Base-by-base conservation (phyloP, 129 eudicot species). In the Rutidosis leptorrhynchoides region DNA sequence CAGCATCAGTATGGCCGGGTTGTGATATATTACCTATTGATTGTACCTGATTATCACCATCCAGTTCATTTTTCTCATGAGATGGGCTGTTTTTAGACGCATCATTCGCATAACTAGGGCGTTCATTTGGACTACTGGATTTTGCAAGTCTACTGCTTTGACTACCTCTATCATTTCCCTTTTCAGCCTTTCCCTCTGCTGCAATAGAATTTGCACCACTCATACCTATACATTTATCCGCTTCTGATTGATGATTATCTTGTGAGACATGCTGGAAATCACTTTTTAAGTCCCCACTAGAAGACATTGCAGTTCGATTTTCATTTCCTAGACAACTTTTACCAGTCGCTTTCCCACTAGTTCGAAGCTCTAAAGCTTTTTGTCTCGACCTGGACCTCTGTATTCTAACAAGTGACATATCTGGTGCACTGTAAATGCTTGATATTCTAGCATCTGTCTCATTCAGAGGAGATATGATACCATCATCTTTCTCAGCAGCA, bases 351-450 rank as follows among this genome's bases (percentile, higher is more conserved):
- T 81, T 88, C 65, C 78, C 87, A 80, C 78, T 80, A 56, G 67
- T 81, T n/a, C 96, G 96, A 28, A 80, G 91, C 84, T 85, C 84
- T 40, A 80, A 77, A 75, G 98, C 98, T 81, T 76, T 88, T 83
- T 92, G 98, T 66, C 98, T 81, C 9, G 98, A 82, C 77, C 65
- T 92, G 62, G 98, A 92, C 77, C 96, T 85, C 66, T 88, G 95
- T 19, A 88, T 75, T 79, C 85, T 81, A 60, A 91, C 91, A 59
- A 85, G 80, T 24, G 96, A 92, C 72, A 23, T 75, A 68, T 85
- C 89, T 46, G 83, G 77, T 19, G 70, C 86, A 70, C 67, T 61
- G 65, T 65, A 80, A 35, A 74, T 75, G 76, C 75, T 73, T 64
- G 77, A 66, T 63, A 85, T 68, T 71, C 78, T 83, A 61, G 69